Base-by-base conservation (phyloP, 345 rosid genomes). In the Murraya paniculata region DNA sequence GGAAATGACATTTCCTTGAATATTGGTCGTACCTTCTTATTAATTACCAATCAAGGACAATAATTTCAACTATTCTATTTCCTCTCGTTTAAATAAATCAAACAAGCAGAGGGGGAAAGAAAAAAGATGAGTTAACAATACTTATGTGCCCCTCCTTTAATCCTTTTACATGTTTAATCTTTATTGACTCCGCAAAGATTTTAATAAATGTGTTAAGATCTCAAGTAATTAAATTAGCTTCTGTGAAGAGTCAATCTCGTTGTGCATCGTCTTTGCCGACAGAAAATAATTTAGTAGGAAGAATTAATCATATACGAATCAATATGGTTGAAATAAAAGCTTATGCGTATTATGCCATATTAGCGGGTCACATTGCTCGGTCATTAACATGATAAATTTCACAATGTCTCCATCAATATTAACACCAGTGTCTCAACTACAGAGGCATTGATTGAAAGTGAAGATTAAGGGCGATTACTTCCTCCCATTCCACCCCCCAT, bases 1-100 rank as follows among this genome's bases (percentile, higher is more conserved):
- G 60, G 70, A 64, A 75, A 48, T 75, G 78, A 75, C 78, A 75
- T 19, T 48, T 62, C 77, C 70, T 45, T 74, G 59, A 64, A 45
- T 62, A 60, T 28, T 38, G 33, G 35, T 58, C 67, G 25, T 59
- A 59, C 56, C 67, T 10, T 27, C 9, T 24, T 22, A 2, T 22
- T 72, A 45, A 45, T 45, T 45, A 45, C 50, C 3, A 45, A 53
- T 18, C 57, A 18, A 53, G 57, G 57, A 53, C 57, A 53, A 53
- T 53, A 53, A 53, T 53, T 53, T 53, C 57, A 53, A 53, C 21
- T 53, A 18, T 53, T 53, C 57, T 18, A 18, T 50, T 53, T 18
- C 57, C 0, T 53, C 57, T 5, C 57, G 7, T 16, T 19, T 18
- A 5, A 53, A 53, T 53, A 53, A 11, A 45, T 45, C 3, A 45